phyloP scores from a whole-genome alignment of 352 stramenopile genomes.

The Phytophthora cryptogea region DNA sequence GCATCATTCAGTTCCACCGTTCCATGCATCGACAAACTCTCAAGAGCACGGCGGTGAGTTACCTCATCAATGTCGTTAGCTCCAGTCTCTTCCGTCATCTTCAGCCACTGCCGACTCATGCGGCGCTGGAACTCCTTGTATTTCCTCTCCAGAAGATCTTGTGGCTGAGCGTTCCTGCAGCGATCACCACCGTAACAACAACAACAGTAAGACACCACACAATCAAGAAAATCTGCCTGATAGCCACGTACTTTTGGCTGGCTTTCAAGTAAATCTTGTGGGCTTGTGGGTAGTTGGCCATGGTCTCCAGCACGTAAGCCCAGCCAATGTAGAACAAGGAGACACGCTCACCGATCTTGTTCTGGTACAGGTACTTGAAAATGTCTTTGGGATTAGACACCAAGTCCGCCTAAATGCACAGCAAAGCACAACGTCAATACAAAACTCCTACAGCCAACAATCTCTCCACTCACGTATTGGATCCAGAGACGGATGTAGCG shows the following conservation, averaged over 20 bases:
- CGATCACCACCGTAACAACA: not conserved
- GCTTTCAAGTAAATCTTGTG: conserved; percentile 89
- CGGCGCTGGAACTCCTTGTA: conserved; percentile 86
- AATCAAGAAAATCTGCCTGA: not conserved
- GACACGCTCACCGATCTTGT: conserved; percentile 83
- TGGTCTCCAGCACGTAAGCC: conserved; percentile 82
- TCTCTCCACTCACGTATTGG: conserved; percentile 73
- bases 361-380: conserved; percentile 89
- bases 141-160: conserved; percentile 70
- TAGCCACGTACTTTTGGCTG: conserved; percentile 73
- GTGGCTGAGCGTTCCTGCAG: conserved; percentile 66
- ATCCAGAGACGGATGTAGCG: conserved; percentile 87
- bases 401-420: conserved; percentile 62
- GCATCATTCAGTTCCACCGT: conserved; percentile 53
- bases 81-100: conserved; percentile 54
- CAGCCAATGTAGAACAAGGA: conserved; percentile 88
- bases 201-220: not conserved
- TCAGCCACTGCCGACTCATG: conserved; percentile 84
- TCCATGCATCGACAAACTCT: conserved; percentile 60
- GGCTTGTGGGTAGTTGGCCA: conserved; percentile 80
- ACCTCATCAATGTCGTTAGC: conserved; percentile 37
- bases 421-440: conserved; percentile 10
- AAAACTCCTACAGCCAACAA: not conserved
- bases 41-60: conserved; percentile 62
- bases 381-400: conserved; percentile 89